These are phyloP conservation scores for Globisporangium megalacanthum DNA, from an alignment of 352 stramenopile genomes.

Conservation along the genomic window DNA sequence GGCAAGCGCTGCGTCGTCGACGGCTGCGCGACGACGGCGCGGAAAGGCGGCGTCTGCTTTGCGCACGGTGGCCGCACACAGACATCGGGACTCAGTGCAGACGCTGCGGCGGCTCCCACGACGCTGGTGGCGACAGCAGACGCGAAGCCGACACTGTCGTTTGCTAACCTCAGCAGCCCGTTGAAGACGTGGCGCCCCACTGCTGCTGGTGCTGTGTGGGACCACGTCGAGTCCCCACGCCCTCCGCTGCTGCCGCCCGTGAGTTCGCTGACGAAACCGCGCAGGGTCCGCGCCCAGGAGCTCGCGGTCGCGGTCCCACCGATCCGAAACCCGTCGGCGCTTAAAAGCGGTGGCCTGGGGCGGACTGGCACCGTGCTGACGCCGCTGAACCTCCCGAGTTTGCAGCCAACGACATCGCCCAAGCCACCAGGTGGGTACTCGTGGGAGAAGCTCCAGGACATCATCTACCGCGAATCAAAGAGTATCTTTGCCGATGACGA, in stretches of 20 bases:
- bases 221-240: constrained; percentile 5
- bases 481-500: constrained; percentile 44
- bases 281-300: neutral
- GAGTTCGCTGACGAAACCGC: constrained; percentile 12
- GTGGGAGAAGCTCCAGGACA: constrained; percentile 73
- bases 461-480: constrained; percentile 56
- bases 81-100: neutral
- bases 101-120: neutral
- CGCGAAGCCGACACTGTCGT: neutral
- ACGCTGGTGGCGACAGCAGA: neutral
- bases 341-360: neutral
- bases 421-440: constrained; percentile 48
- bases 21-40: constrained; percentile 70
- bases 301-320: neutral
- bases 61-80: constrained; percentile 52
- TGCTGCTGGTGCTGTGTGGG: constrained; percentile 1
- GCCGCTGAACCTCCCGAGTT: constrained; percentile 8
- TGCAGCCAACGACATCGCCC: constrained; percentile 2
- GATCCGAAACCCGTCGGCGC: constrained; percentile 9
- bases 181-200: constrained; percentile 9
- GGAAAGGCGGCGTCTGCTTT: constrained; percentile 80
- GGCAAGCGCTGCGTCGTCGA: constrained; percentile 74
- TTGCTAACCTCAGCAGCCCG: constrained; percentile 6
- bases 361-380: neutral
- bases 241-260: constrained; percentile 5